Percentiles rank a stretch among this genome's conserved stretches.
Evolutionary conservation across 371 early-diverging fungal genomes (phyloP).

Genomic region (Syncephalastrum sp.): DNA sequence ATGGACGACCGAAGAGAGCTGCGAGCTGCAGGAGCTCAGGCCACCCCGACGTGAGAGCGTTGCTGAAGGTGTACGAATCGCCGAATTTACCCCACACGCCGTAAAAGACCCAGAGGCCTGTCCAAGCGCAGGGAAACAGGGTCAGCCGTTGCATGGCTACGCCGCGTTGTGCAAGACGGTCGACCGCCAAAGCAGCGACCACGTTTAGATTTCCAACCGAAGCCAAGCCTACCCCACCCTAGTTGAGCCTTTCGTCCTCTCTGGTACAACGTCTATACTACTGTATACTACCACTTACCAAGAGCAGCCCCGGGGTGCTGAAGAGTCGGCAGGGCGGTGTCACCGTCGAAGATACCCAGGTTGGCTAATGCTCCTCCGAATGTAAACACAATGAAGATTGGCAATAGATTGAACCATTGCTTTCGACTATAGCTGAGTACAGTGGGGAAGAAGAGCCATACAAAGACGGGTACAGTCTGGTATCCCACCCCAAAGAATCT

Average conservation of each 20-base stretch:
- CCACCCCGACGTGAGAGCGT: conserved; percentile 19
- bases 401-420: conserved; percentile 11
- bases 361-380: conserved; percentile 14
- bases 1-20: conserved; percentile 21
- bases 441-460: conserved; percentile 23
- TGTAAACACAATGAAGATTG: conserved; percentile 14
- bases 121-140: conserved; percentile 29
- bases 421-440: conserved; percentile 26
- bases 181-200: conserved; percentile 7
- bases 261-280: too few species aligned
- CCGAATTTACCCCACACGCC: conserved; percentile 21
- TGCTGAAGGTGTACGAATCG: conserved; percentile 23
- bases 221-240: neutral
- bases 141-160: conserved; percentile 18
- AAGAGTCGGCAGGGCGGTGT: conserved; percentile 8
- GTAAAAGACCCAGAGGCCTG: conserved; percentile 23
- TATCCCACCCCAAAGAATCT: conserved; percentile 35
- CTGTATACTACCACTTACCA: neutral
- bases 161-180: conserved; percentile 10
- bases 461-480: conserved; percentile 32
- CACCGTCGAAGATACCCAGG: conserved; percentile 20
- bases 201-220: conserved; percentile 9
- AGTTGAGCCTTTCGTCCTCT: too few species aligned
- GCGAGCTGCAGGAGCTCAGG: conserved; percentile 28
- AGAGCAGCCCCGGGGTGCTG: conserved; percentile 8